Conservation (phyloP, 345 rosid genomes). For the Draba incana region DNA sequence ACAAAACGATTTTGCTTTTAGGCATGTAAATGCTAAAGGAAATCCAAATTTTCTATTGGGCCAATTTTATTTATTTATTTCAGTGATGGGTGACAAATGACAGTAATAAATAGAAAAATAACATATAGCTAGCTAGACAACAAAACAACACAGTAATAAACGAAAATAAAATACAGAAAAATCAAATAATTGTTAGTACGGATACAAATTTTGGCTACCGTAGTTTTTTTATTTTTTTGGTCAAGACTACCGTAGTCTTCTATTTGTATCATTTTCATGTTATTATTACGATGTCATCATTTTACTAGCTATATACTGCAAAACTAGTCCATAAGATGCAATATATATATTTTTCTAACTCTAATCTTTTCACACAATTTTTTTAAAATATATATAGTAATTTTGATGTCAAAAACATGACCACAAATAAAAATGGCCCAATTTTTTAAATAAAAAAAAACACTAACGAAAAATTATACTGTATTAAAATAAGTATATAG, state of each 20-base stretch:
- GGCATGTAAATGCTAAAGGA: conserved; percentile 23
- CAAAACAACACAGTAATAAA: neutral
- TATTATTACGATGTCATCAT: neutral
- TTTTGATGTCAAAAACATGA: neutral
- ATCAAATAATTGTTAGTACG: neutral
- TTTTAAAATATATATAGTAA: too few species aligned
- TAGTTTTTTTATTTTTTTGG: too few species aligned
- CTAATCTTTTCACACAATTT: too few species aligned
- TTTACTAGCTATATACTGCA: too few species aligned
- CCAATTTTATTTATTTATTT: neutral
- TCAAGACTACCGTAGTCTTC: neutral
- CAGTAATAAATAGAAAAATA: conserved; percentile 2
- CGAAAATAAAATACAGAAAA: neutral
- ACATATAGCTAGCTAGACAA: neutral
- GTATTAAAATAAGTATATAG: neutral
- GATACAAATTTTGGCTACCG: neutral
- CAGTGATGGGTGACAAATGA: conserved; percentile 33
- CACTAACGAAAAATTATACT: too few species aligned
- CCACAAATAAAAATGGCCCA: neutral
- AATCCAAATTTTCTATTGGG: conserved; percentile 22
- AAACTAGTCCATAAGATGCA: too few species aligned
- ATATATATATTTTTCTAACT: too few species aligned
- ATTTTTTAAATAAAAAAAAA: too few species aligned
- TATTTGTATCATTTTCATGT: neutral
- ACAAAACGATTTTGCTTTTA: conserved; percentile 37